Base-by-base conservation (phyloP, 2,329 filamentous ascomycete species). In the Neonectria coccinea region DNA sequence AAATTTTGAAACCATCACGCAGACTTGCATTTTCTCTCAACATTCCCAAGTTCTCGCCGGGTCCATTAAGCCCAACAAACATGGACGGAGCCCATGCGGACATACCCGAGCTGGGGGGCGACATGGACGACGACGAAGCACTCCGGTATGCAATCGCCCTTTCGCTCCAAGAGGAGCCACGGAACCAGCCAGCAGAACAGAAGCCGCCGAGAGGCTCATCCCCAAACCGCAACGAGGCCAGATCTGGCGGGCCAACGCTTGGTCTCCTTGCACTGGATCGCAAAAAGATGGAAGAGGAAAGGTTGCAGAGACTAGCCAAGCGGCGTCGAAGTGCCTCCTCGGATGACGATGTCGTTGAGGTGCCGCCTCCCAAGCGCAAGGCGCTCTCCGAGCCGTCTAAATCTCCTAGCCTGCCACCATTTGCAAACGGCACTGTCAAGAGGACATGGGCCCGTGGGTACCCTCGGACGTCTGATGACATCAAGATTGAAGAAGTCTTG, bases 401-500 rank as follows among this genome's bases (percentile, higher is more conserved):
- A 44, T 51, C 66, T 56, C 56, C 62, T 25, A 66, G 53, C 29
- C 72, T 85, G 8, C 64, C 64, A 33, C 81, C 79, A 1, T 88
- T 81, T 67, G 80, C 82, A 2, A 77, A 79, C 44, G 95, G 94
- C 1, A 81, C 84, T 0, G 88, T 98, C 51, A 96, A 93, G 79
- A 93, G 91, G 74, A 98, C 96, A 0, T 95, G 91, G 88, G 89
- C 88, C 0, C 82, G 82, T 39, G 89, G 90, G 3, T 88, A 86
- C 67, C 81, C 85, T 2, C 84, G 92, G 39, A 82, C 77, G 0
- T 82, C 82, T 5, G 86, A 94, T 66, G 93, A 97, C 67, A 93
- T 98, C 75, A 96, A 89, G 65, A 89, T 98, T 44, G 93, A 97
- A 73, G 94, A 97, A 76, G 87, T 97, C 0, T 79, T 97, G 1